Evolutionary conservation across 2,329 filamentous ascomycete species (phyloP), one percentile per base, ranked within the genome.

Genomic region (Fonsecaea nubica): DNA sequence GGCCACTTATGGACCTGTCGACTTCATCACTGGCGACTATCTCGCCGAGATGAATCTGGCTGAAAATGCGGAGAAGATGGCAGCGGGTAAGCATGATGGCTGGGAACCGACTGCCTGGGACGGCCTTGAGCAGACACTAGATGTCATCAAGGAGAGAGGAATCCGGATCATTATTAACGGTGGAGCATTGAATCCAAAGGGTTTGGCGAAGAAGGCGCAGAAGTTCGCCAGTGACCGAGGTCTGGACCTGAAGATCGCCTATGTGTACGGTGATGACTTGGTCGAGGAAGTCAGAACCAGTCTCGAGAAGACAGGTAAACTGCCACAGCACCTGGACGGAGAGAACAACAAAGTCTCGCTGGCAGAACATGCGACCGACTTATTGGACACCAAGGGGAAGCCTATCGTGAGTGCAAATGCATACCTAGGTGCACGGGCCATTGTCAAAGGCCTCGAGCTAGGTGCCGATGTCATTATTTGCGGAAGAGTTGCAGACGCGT

Each of bases 151-250:
- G 1, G 75, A 82, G 57, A 82, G 84, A 66, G 72, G 78, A 0
- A 87, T 87, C 75, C 85, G 84, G 66, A 77, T 87, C 12, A 78
- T 86, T 40, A 77, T 86, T 63, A 87, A 88, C 69, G 86, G 86
- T 2, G 86, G 86, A 0, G 84, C 82, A 2, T 78, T 84, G 15
- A 84, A 87, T 64, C 86, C 86, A 0, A 78, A 79, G 64, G 84
- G 81, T 0, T 71, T 88, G 15, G 83, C 85, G 2, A 71, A 81
- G 58, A 80, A 81, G 63, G 71, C 70, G 30, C 54, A 65, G 55
- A 66, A n/a, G 35, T 62, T 82, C 75, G 71, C 79, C 15, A 71
- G 65, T 8, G 73, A 78, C 12, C 78, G 75, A 68, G 71, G 72
- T 0, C 73, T 78, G 30, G 61, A 75, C n/a, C 63, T 84, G 13